These are phyloP conservation scores for Eucalyptus coolabah DNA, from an alignment of 345 rosid genomes.

Conservation along the genomic window DNA sequence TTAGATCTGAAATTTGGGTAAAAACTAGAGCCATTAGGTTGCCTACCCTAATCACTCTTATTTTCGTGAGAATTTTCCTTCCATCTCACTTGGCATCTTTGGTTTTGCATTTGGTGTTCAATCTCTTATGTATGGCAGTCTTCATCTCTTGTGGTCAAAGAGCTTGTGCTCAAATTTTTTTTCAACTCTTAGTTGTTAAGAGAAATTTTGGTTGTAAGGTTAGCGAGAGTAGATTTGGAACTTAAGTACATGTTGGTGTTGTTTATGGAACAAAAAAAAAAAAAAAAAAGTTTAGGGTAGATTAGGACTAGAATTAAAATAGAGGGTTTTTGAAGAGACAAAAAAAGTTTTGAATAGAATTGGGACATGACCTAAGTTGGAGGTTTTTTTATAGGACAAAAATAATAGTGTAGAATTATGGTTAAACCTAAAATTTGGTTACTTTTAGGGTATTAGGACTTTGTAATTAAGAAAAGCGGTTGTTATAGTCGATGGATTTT, in stretches of 20 bases:
- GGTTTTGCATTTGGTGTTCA: too few species aligned
- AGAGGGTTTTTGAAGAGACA: not conserved
- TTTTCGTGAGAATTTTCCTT: too few species aligned
- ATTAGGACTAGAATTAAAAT: not conserved
- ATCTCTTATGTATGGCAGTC: too few species aligned
- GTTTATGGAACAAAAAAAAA: too few species aligned
- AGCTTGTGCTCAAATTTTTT: accelerated
- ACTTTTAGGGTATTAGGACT: not conserved
- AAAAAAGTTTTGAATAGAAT: too few species aligned
- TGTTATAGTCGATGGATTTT: not conserved
- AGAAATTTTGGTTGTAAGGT: not conserved
- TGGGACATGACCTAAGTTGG: not conserved
- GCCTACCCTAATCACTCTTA: not conserved
- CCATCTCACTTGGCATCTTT: too few species aligned
- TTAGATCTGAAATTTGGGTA: too few species aligned
- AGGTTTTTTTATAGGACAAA: not conserved
- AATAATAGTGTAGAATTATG: not conserved
- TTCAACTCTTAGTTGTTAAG: not conserved
- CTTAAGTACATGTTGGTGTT: not conserved
- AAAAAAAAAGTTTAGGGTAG: not conserved
- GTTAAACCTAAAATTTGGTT: not conserved
- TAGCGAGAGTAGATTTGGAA: not conserved
- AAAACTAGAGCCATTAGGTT: not conserved
- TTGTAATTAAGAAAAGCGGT: not conserved
- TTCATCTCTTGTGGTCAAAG: not conserved